Conservation (phyloP, 164 flowering plant species). For the Kingdonia uniflora region DNA sequence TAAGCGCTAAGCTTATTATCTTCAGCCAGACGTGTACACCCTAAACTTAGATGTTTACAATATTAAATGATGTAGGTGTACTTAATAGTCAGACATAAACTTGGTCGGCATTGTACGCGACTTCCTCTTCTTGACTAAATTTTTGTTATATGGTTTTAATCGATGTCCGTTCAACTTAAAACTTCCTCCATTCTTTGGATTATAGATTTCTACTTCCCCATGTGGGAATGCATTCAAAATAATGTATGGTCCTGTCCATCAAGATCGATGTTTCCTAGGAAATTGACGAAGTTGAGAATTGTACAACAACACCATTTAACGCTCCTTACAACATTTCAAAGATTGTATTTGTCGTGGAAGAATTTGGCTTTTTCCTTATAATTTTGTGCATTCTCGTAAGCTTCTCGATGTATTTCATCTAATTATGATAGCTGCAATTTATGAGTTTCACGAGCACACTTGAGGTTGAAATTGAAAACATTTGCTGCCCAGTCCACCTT, state of each 20-base stretch:
- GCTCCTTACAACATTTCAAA: too few species aligned
- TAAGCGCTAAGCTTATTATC: too few species aligned
- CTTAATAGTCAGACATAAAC: too few species aligned
- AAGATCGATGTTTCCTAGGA: slow-evolving; percentile 1
- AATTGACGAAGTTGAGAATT: not conserved
- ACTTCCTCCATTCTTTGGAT: not conserved
- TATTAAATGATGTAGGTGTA: too few species aligned
- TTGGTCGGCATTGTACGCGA: too few species aligned
- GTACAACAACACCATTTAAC: not conserved
- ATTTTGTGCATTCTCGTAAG: not conserved
- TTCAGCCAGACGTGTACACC: too few species aligned
- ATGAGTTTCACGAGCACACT: not conserved
- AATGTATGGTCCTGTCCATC: not conserved
- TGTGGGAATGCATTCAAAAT: not conserved
- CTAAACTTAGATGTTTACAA: too few species aligned
- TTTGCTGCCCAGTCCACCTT: not conserved
- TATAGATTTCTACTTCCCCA: not conserved
- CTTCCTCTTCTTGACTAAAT: too few species aligned
- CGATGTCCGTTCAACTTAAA: not conserved
- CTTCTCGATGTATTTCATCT: too few species aligned
- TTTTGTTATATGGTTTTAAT: not conserved
- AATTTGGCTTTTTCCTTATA: too few species aligned
- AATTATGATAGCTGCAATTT: not conserved
- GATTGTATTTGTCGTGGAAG: not conserved
- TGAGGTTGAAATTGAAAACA: not conserved